phyloP scores from a whole-genome alignment of 305 asterid genomes.

The Withania somnifera region DNA sequence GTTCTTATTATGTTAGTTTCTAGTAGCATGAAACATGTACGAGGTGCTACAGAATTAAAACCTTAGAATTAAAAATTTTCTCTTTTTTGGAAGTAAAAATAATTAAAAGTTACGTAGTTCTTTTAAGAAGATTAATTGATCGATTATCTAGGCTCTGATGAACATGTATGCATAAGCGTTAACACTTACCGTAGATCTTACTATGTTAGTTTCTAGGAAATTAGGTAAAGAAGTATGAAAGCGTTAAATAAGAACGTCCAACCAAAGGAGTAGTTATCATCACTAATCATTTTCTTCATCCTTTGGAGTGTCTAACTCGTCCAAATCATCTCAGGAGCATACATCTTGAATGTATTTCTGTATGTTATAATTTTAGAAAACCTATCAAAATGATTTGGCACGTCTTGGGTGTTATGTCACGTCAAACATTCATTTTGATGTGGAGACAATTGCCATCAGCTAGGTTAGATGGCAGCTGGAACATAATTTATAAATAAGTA shows the following conservation, averaged over 20 bases:
- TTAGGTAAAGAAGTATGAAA: background rate
- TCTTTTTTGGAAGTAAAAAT: too few species aligned
- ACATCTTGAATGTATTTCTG: background rate
- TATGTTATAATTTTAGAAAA: background rate
- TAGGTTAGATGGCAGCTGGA: background rate
- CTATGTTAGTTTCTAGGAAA: background rate
- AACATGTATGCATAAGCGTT: background rate
- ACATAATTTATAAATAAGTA: background rate
- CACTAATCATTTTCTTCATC: background rate
- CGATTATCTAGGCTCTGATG: background rate
- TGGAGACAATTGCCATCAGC: background rate
- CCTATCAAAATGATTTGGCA: background rate
- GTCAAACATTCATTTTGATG: background rate
- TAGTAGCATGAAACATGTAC: too few species aligned
- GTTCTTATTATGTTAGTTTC: too few species aligned
- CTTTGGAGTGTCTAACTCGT: background rate
- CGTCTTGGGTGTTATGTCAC: background rate
- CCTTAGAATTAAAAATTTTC: too few species aligned
- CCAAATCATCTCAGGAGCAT: background rate
- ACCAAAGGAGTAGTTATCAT: background rate
- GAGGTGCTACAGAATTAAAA: too few species aligned
- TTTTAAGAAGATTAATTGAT: background rate
- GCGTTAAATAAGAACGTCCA: background rate
- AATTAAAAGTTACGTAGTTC: background rate
- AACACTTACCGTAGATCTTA: background rate